Conservation (phyloP, 768 basidiomycete genomes). For the Termitomyces titanicus region DNA sequence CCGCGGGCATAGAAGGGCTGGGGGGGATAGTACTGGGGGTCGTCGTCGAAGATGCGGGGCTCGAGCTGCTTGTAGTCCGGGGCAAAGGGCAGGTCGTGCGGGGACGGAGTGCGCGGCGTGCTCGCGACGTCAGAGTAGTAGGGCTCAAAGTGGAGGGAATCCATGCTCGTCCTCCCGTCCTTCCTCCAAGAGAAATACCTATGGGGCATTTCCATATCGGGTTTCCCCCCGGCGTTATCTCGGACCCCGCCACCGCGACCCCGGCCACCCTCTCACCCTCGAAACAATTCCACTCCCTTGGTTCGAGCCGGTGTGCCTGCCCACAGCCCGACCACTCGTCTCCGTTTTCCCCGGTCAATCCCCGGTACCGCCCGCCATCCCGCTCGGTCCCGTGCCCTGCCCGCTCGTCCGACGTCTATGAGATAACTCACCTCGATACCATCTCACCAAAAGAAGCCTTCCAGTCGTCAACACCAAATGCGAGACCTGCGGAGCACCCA, state of each 20-base stretch:
- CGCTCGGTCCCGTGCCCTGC: too few species aligned
- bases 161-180: slow-evolving; percentile 26
- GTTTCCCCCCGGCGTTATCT: slow-evolving; percentile 19
- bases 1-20: slow-evolving; percentile 14
- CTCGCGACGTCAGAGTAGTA: slow-evolving; percentile 67
- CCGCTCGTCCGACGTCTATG: too few species aligned
- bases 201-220: slow-evolving; percentile 7
- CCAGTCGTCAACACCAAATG: too few species aligned
- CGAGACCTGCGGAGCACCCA: too few species aligned
- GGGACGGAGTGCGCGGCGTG: slow-evolving; percentile 74
- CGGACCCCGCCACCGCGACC: slow-evolving; percentile 21
- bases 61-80: slow-evolving; percentile 28
- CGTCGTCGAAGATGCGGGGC: slow-evolving; percentile 45
- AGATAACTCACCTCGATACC: too few species aligned
- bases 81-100: slow-evolving; percentile 36
- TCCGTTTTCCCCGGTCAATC: neutral
- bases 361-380: too few species aligned
- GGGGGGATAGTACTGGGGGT: slow-evolving; percentile 36
- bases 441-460: too few species aligned
- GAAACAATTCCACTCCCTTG: slow-evolving; percentile 25
- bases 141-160: slow-evolving; percentile 49
- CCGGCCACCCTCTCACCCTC: slow-evolving; percentile 27
- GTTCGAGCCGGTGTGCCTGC: slow-evolving; percentile 16
- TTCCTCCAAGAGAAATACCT: too few species aligned
- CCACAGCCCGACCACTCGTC: neutral